Evolutionary conservation across 176 grass and related monocot species (phyloP).

Genomic region (Zea luxurians): DNA sequence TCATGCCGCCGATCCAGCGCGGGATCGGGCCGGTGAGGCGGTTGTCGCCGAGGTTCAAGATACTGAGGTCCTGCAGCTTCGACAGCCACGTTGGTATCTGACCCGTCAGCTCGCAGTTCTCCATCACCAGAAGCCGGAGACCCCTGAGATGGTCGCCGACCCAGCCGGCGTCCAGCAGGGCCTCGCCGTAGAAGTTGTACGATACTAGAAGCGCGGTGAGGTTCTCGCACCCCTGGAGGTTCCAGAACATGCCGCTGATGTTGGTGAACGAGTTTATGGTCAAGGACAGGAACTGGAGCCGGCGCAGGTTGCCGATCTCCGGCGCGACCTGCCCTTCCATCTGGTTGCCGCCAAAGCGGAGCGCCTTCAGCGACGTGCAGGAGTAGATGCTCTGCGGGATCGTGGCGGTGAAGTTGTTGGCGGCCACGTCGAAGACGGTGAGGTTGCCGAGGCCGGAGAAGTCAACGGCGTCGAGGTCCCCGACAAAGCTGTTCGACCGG

Average conservation of each 20-base stretch:
- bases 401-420: conserved; percentile 50
- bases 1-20: conserved; percentile 43
- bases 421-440: conserved; percentile 41
- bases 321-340: conserved; percentile 30
- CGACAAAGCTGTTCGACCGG: conserved; percentile 44
- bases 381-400: conserved; percentile 54
- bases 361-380: conserved; percentile 36
- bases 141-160: conserved; percentile 35
- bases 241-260: conserved; percentile 55
- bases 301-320: conserved; percentile 34
- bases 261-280: conserved; percentile 42
- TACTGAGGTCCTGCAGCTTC: conserved; percentile 41
- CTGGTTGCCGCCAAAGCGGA: conserved; percentile 42
- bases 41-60: conserved; percentile 46
- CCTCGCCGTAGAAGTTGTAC: conserved; percentile 56
- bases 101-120: conserved; percentile 32
- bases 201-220: conserved; percentile 39
- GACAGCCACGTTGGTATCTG: conserved; percentile 51
- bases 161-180: conserved; percentile 48
- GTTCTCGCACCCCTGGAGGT: conserved; percentile 33
- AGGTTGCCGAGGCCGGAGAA: conserved; percentile 52
- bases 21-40: conserved; percentile 46
- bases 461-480: conserved; percentile 37
- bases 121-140: conserved; percentile 44
- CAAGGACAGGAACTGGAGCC: conserved; percentile 45